Evolutionary conservation across 2,329 filamentous ascomycete genomes (phyloP), one percentile per base, ranked within the genome.

Genomic region (Hypoxylon sp.): DNA sequence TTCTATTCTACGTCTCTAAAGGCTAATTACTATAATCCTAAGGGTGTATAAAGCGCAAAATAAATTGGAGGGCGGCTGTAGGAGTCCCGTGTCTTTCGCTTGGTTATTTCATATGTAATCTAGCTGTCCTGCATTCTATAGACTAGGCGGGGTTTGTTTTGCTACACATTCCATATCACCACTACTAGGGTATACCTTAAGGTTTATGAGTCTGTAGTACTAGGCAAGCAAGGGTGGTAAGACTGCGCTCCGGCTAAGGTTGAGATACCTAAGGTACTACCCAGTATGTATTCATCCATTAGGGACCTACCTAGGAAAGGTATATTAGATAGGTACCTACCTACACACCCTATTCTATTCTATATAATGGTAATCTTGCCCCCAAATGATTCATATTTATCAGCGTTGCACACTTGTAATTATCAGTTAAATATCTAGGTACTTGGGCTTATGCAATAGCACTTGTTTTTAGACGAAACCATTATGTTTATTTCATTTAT

Each of bases 91-190:
- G n/a, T 58, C 37, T 62, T 53, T 63, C 29, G 31, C n/a, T 58
- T 58, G 52, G 56, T 37, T 54, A 57, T 59, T 60, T 55, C 44
- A 62, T 65, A 52, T 67, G 63, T 64, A 61, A 39, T 59, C 26
- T 39, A 6, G 13, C 19, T 50, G n/a, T 33, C 31, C 50, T 59
- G 57, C 57, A 65, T 65, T 42, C 11, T 51, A 51, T 51, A 51
- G 56, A 52, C 22, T 42, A 37, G 35, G n/a, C 9, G 44, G 55
- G 48, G 42, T 57, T 48, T 13, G 5, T 19, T 53, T 42, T 35
- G 35, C 42, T n/a, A 52, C 55, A 24, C 31, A 31, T 51, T 14
- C n/a, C n/a, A n/a, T n/a, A 29, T 58, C 39, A 35, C 35, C 22
- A 26, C 26, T 46, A 24, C 17, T 56, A 47, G 54, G 39, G 19